Conservation (phyloP, 2,329 filamentous ascomycete genomes). For the Aspergillus flavus region DNA sequence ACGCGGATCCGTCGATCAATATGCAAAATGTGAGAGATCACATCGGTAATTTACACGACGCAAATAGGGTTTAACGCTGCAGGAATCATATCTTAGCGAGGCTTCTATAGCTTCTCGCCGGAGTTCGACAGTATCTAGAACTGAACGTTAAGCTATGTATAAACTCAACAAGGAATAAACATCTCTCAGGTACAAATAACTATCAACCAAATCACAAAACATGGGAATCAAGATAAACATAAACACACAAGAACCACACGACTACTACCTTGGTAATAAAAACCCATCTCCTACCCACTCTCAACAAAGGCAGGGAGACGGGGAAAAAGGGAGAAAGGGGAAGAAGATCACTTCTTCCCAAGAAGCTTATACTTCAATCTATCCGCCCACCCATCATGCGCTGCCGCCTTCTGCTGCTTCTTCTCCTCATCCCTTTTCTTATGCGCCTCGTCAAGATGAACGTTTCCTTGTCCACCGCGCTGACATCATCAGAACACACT, state of each 20-base stretch:
- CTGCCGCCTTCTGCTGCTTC: constrained; percentile 31
- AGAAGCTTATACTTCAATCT: constrained; percentile 51
- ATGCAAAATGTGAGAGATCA: not conserved
- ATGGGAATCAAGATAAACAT: constrained; percentile 26
- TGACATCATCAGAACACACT: constrained; percentile 19
- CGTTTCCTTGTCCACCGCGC: constrained; percentile 50
- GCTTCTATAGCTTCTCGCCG: not conserved
- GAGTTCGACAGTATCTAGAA: not conserved
- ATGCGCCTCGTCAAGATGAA: constrained; percentile 43
- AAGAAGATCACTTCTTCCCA: constrained; percentile 23
- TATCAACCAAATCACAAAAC: not conserved
- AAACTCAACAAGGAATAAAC: not conserved
- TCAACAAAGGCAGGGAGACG: not conserved
- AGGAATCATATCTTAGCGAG: not conserved
- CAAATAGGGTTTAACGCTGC: not conserved
- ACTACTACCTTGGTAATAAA: not conserved
- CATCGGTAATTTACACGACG: not conserved
- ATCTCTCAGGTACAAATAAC: not conserved
- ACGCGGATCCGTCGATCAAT: not conserved
- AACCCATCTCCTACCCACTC: not conserved
- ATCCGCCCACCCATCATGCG: constrained; percentile 49
- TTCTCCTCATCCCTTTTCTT: constrained; percentile 39
- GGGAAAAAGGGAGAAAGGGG: constrained; percentile 1
- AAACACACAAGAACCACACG: constrained; percentile 1
- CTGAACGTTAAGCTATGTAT: not conserved